Conservation (phyloP, 176 grass and related monocot genomes). For the Zizania latifolia region DNA sequence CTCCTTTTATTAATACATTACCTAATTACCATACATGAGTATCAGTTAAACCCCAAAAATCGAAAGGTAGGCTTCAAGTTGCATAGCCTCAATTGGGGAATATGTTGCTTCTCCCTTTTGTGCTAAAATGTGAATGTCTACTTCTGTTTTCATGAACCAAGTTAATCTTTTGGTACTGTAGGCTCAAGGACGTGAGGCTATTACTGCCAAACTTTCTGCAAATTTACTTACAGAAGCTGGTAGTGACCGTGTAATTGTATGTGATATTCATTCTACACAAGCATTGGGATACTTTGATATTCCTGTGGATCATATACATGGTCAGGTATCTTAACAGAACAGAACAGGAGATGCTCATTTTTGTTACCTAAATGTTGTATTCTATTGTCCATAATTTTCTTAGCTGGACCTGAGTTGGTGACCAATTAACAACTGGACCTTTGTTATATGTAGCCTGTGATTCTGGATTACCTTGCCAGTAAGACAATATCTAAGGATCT, state of each 20-base stretch:
- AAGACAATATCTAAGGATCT: conserved; percentile 83
- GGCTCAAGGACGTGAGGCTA: conserved; percentile 95
- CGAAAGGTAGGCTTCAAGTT: background rate
- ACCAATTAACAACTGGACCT: background rate
- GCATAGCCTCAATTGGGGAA: background rate
- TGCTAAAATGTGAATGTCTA: background rate
- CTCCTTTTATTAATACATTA: background rate
- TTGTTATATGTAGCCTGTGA: conserved; percentile 73
- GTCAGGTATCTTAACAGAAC: conserved; percentile 56
- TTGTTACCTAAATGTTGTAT: background rate
- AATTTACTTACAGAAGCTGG: conserved; percentile 98
- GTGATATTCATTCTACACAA: conserved; percentile 96
- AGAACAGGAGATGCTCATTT: background rate
- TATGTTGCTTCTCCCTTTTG: background rate
- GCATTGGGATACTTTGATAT: conserved; percentile 99
- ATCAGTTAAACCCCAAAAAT: background rate
- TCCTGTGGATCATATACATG: conserved; percentile 87
- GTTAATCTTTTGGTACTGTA: conserved; percentile 19
- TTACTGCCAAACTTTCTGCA: conserved; percentile 82
- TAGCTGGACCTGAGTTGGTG: background rate
- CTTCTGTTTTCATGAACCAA: conserved; percentile 4
- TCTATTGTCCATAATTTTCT: background rate
- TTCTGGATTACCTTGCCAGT: conserved; percentile 92
- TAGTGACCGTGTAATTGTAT: conserved; percentile 77
- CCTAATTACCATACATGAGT: background rate